Percentiles rank a stretch among this genome's conserved stretches.
These are phyloP conservation scores for Corniculantispora saksenae DNA, from an alignment of 2,329 filamentous ascomycete genomes.

Conservation along the genomic window DNA sequence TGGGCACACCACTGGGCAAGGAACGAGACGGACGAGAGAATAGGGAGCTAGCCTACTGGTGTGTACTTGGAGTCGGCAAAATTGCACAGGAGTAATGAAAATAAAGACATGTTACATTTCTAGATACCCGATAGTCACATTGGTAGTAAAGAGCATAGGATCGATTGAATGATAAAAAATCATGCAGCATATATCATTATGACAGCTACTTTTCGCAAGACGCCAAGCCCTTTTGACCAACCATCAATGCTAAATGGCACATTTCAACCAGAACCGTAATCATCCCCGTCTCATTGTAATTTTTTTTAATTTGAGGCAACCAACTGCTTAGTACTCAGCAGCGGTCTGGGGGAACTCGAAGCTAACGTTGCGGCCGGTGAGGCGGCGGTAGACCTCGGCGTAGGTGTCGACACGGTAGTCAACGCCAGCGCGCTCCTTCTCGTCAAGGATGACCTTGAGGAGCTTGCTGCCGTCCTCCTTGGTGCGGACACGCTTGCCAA, in stretches of 20 bases:
- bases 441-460: slow-evolving; percentile 98
- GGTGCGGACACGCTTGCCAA: slow-evolving; percentile 97
- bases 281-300: slow-evolving; percentile 25
- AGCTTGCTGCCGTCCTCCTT: slow-evolving; percentile 98
- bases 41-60: slow-evolving; percentile 93
- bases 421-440: slow-evolving; percentile 99
- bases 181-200: slow-evolving; percentile 37
- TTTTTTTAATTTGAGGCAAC: slow-evolving; percentile 8
- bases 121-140: slow-evolving; percentile 43
- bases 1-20: slow-evolving; percentile 53
- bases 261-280: slow-evolving; percentile 29
- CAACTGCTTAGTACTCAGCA: slow-evolving; percentile 72
- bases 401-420: slow-evolving; percentile 99
- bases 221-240: slow-evolving; percentile 50
- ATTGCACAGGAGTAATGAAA: slow-evolving; percentile 57
- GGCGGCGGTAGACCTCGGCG: slow-evolving; percentile 97
- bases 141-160: slow-evolving; percentile 11
- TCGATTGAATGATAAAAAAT: slow-evolving; percentile 14
- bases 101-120: slow-evolving; percentile 6
- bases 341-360: slow-evolving; percentile 96
- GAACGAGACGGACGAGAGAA: slow-evolving; percentile 70
- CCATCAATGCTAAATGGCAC: slow-evolving; percentile 36
- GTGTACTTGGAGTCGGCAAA: slow-evolving; percentile 82
- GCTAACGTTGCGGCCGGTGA: slow-evolving; percentile 93
- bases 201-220: slow-evolving; percentile 52